These are phyloP conservation scores for Russula ochroleuca DNA, from an alignment of 768 basidiomycete genomes.

Conservation along the genomic window DNA sequence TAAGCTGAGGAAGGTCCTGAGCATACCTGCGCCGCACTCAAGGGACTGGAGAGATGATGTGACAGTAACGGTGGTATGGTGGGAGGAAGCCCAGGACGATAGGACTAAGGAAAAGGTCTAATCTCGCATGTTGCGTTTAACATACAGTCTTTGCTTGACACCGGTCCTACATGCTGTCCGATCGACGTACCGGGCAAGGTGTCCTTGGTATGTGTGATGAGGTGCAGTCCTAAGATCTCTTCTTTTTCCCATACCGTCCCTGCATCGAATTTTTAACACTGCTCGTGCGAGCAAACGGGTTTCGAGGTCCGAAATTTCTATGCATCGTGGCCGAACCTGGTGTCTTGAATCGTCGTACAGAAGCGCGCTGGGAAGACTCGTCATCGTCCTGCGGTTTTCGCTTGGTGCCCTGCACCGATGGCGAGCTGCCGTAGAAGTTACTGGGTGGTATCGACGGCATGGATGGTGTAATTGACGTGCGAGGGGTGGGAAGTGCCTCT, in stretches of 20 bases:
- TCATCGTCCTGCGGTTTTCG: constrained; percentile 41
- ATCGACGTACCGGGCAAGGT: constrained; percentile 9
- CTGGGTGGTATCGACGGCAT: constrained; percentile 14
- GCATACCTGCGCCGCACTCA: constrained; percentile 78
- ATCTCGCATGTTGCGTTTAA: constrained; percentile 23
- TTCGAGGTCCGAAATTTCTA: constrained; percentile 22
- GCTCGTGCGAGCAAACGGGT: constrained; percentile 37
- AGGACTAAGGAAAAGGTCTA: constrained; percentile 52
- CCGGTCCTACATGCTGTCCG: constrained; percentile 14
- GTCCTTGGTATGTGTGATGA: constrained; percentile 7
- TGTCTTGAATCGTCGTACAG: constrained; percentile 4
- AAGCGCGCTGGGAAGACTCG: constrained; percentile 27
- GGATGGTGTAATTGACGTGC: constrained; percentile 3
- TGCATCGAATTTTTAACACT: constrained; percentile 37
- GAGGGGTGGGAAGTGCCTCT: neutral
- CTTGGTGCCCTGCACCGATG: constrained; percentile 34
- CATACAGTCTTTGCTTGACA: constrained; percentile 19
- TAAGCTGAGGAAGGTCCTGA: constrained; percentile 57
- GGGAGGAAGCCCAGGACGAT: constrained; percentile 60
- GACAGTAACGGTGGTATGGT: constrained; percentile 82
- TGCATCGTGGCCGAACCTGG: neutral
- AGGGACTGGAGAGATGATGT: constrained; percentile 79
- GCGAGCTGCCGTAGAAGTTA: constrained; percentile 17
- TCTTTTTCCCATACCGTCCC: constrained; percentile 37
- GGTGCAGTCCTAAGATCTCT: constrained; percentile 31